Conservation (phyloP, 2,329 filamentous ascomycete species). For the Fusarium euwallaceae region DNA sequence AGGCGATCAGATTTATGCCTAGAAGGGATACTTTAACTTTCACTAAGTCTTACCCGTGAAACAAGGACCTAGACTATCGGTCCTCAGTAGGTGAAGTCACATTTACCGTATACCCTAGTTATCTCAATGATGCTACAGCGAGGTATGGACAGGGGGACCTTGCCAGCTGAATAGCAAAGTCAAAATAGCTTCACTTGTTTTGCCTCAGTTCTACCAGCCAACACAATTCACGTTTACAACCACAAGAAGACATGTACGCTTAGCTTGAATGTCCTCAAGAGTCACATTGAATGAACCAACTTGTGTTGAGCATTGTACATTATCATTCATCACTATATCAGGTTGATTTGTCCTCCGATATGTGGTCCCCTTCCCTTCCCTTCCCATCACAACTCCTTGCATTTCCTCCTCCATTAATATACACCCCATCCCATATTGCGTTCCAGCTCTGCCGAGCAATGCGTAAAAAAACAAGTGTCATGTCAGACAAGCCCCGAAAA, state of each 20-base stretch:
- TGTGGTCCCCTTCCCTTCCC: neutral
- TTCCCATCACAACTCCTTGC: neutral
- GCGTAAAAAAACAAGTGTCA: neutral
- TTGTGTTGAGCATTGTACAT: conserved; percentile 9
- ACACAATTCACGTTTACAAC: no score
- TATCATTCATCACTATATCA: conserved; percentile 9
- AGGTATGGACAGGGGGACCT: no score
- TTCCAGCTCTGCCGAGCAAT: neutral
- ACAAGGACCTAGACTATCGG: no score
- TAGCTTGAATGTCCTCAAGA: neutral
- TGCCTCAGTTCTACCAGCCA: neutral
- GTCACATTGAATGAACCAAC: neutral
- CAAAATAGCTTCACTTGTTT: neutral
- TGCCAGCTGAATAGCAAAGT: neutral
- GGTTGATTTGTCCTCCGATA: neutral
- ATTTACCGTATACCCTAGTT: no score
- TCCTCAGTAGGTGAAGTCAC: no score
- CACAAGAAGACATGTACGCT: neutral
- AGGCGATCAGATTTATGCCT: no score
- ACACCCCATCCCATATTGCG: neutral
- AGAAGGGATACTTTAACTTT: no score
- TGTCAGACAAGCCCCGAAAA: neutral
- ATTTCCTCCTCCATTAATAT: neutral
- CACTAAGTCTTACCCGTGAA: no score
- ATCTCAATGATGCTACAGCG: no score